phyloP scores from a whole-genome alignment of 257 asterid species.

The Scutellaria baicalensis region DNA sequence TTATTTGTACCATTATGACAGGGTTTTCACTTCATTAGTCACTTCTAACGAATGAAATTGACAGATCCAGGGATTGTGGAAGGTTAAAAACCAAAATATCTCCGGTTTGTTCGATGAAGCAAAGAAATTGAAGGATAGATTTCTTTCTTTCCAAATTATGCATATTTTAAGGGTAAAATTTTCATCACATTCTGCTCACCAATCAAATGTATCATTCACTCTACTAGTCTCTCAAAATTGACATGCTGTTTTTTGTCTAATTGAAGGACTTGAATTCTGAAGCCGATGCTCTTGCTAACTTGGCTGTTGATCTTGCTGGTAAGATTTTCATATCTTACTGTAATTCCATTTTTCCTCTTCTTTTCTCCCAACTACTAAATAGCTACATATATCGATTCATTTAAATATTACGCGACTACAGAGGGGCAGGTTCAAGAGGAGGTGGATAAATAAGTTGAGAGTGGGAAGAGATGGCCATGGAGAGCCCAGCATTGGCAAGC shows the following conservation, averaged over 20 bases:
- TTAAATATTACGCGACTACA: constrained; percentile 21
- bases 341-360: not conserved
- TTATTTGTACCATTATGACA: not conserved
- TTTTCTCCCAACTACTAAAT: not conserved
- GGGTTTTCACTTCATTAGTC: not conserved
- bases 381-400: not conserved
- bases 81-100: constrained; percentile 78
- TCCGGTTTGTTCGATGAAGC: constrained; percentile 61
- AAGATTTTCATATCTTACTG: constrained; percentile 4
- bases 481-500: too few relatives aligned
- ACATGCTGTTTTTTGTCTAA: constrained; percentile 5
- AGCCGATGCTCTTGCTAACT: constrained; percentile 91
- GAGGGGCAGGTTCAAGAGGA: constrained; percentile 78
- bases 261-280: constrained; percentile 80
- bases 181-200: not conserved
- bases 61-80: constrained; percentile 89
- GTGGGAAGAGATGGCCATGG: not conserved
- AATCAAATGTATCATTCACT: not conserved
- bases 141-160: constrained; percentile 57
- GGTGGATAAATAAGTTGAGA: constrained; percentile 36
- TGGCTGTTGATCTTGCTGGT: constrained; percentile 88
- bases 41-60: constrained; percentile 2
- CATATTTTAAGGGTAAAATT: constrained; percentile 68
- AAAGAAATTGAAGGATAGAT: constrained; percentile 67
- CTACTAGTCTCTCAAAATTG: not conserved